Base-by-base conservation (phyloP, 345 rosid genomes). In the Tarenaya hassleriana region DNA sequence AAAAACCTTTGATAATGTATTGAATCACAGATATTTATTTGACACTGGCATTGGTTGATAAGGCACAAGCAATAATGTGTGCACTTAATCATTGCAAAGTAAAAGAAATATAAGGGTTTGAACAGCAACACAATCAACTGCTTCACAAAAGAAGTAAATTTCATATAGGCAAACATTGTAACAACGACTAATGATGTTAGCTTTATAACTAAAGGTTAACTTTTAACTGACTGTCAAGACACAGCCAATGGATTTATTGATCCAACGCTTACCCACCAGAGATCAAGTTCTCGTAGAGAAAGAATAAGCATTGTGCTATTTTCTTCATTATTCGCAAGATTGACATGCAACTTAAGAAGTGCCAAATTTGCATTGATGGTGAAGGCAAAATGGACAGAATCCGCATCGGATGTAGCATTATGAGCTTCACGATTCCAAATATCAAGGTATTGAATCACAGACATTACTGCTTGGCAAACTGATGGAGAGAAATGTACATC, bases 241-340 rank as follows among this genome's bases (percentile, higher is more conserved):
- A 10, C 50, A 37, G n/a, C 37, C 35, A 37, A 53, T 18, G 60
- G 31, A 42, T 24, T 41, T 14, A 0, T 8, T 24, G 41, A 48
- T 50, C 13, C 41, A 57, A 41, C 20, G 53, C 17, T 35, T 39
- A 62, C 77, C 37, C 72, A 90, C 97, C 97, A 18, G 60, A 75
- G 52, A 68, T 78, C 73, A 34, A 73, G 44, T 51, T 66, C 70
- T 10, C 66, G 71, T 42, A 78, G 53, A 57, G 78, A 63, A 66
- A 90, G 52, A 52, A 42, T 34, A 49, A 85, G 59, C 14, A 61
- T 48, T 53, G 79, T 70, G 73, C 82, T 75, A 60, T 73, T 69
- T 62, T 72, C 84, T 73, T 73, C 80, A 64, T 70, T 78, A 76
- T 81, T 78, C 60, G 65, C 88, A 68, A 90, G 81, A 76, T 83